Evolutionary conservation across 495 filamentous ascomycete species (phyloP).

Genomic region (Clavariopsis aquatica): DNA sequence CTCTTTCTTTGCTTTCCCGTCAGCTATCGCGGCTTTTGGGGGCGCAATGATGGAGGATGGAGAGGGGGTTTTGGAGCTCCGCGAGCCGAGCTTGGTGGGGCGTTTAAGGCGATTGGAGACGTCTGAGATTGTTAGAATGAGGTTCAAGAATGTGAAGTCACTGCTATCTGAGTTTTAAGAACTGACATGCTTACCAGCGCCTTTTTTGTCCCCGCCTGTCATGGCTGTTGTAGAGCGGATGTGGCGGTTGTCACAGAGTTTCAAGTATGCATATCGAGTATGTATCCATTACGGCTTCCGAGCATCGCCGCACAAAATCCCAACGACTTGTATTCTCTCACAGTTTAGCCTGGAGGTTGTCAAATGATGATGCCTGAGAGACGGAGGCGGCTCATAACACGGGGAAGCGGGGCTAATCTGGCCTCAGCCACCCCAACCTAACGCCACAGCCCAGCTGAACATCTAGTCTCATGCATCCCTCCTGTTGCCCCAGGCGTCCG

Average conservation of each 20-base stretch:
- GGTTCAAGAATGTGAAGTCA: background rate
- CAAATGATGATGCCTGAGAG: conserved; percentile 2
- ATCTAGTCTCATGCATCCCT: conserved; percentile 5
- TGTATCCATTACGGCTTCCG: background rate
- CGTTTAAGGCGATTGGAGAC: conserved; percentile 33
- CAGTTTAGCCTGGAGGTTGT: background rate
- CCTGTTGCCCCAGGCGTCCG: conserved; percentile 15
- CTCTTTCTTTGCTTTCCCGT: conserved; percentile 32
- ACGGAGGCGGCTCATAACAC: too few relatives aligned
- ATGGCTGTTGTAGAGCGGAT: background rate
- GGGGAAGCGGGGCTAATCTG: conserved; percentile 9
- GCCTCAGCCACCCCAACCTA: conserved; percentile 12
- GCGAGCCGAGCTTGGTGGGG: conserved; percentile 12
- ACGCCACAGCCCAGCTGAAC: conserved; percentile 20
- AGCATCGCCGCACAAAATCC: background rate
- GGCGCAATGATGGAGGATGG: conserved; percentile 24
- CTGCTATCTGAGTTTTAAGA: background rate
- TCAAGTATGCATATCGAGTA: background rate
- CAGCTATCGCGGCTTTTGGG: conserved; percentile 30
- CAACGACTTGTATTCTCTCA: background rate
- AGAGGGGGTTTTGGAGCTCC: conserved; percentile 22
- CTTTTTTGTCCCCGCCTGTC: conserved; percentile 22
- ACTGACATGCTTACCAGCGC: conserved; percentile 19
- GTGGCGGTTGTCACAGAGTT: background rate
- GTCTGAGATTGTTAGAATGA: conserved; percentile 13